Base-by-base conservation (phyloP, 2,329 filamentous ascomycete genomes). In the Colletotrichum sp. region DNA sequence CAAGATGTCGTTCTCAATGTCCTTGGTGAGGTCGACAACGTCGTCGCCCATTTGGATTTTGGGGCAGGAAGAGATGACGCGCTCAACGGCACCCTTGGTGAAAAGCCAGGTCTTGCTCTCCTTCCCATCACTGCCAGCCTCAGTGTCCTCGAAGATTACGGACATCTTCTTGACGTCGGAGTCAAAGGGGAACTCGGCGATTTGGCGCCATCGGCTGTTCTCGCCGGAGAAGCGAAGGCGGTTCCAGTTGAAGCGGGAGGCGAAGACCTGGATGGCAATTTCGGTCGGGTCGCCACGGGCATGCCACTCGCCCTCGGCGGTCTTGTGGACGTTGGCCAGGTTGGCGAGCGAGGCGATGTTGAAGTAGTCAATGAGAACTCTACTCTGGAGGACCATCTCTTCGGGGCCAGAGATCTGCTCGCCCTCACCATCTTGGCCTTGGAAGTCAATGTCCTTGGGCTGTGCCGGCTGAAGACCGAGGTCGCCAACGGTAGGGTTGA, bases 101-200 rank as follows among this genome's bases (percentile, higher is more conserved):
- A 92, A 92, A 63, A 91, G 85, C 82, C 84, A 87, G 78, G 87
- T 86, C 70, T 86, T 83, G 67, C 60, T 74, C 1, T 39, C 10
- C 28, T 24, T 52, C 16, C 39, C 57, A 8, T 62, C 57, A 12
- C 32, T 34, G 28, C 84, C 82, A 2, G 81, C 82, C 9, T 84
- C 81, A 16, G 79, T 79, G 26, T 89, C 83, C 59, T 88, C 80
- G 82, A 93, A 94, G 69, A 95, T 92, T 48, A 94, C 93, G 0
- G 93, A 94, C 93, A 95, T 95, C 80, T 93, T 94, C 86, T 95
- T 95, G 77, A 95, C 90, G 73, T 91, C 91, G 0, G 93, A 95
- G 80, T 95, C 93, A 77, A 95, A 95, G 0, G 93, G 93, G 75
- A 93, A 94, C 79, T 95, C 94, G 2, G 92, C 91, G 28, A 92